phyloP scores from a whole-genome alignment of 805 yeast species.

The Crinitomyces ghanaensis region DNA sequence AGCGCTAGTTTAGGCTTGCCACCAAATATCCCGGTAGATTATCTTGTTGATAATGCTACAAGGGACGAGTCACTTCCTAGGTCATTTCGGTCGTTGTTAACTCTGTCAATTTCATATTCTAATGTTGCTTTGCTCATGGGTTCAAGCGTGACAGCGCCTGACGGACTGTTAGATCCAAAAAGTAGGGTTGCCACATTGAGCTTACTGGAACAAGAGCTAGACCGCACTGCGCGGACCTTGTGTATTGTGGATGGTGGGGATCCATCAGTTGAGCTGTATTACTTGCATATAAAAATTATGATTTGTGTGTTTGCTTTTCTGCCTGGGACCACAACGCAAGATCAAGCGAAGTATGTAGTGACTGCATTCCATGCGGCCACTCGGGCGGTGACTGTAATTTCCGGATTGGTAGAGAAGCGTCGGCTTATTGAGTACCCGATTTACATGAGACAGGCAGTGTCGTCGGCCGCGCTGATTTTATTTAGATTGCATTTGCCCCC shows the following conservation, averaged over 20 bases:
- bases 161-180: slow-evolving; percentile 76
- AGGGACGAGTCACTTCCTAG: slow-evolving; percentile 54
- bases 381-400: slow-evolving; percentile 64
- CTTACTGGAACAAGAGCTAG: slow-evolving; percentile 69
- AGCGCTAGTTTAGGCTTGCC: slow-evolving; percentile 81
- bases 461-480: slow-evolving; percentile 60
- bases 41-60: slow-evolving; percentile 66
- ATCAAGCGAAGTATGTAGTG: slow-evolving; percentile 74
- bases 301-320: slow-evolving; percentile 81
- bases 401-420: slow-evolving; percentile 54
- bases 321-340: slow-evolving; percentile 68
- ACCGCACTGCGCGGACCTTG: slow-evolving; percentile 53
- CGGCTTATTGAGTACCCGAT: slow-evolving; percentile 78
- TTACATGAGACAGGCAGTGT: slow-evolving; percentile 74
- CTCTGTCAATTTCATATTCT: slow-evolving; percentile 71
- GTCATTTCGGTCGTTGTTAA: slow-evolving; percentile 57
- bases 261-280: slow-evolving; percentile 63
- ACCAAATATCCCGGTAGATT: slow-evolving; percentile 75
- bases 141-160: slow-evolving; percentile 70
- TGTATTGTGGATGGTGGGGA: slow-evolving; percentile 38
- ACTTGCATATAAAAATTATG: slow-evolving; percentile 65
- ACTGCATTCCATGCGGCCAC: slow-evolving; percentile 75
- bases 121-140: slow-evolving; percentile 82
- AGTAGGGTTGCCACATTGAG: slow-evolving; percentile 71
- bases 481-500: slow-evolving; percentile 78